A percentile compares a stretch with the other conserved stretches of the same genome.
Evolutionary conservation across 352 stramenopile species (phyloP).

Genomic region (Plasmopara muralis): DNA sequence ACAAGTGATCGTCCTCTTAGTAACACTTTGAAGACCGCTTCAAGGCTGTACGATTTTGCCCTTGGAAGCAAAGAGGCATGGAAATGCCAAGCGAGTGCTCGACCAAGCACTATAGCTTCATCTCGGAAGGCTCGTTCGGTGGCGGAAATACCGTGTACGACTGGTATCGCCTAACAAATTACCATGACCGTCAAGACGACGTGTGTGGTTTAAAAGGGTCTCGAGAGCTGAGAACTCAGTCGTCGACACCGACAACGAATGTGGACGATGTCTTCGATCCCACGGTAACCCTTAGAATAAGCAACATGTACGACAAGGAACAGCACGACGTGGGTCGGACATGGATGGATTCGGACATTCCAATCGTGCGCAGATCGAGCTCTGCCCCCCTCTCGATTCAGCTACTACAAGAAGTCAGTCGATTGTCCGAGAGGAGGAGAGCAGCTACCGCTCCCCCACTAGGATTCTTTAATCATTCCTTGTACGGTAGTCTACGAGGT

Average conservation of each 20-base stretch:
- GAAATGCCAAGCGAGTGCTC: slow-evolving; percentile 25
- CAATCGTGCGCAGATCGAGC: slow-evolving; percentile 47
- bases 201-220: slow-evolving; percentile 18
- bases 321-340: slow-evolving; percentile 53
- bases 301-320: slow-evolving; percentile 5
- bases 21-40: not conserved
- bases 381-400: slow-evolving; percentile 60
- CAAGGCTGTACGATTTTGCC: not conserved
- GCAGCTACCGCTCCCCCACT: slow-evolving; percentile 39
- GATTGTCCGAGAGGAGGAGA: slow-evolving; percentile 31
- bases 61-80: not conserved
- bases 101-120: slow-evolving; percentile 73
- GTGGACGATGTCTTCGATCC: slow-evolving; percentile 15
- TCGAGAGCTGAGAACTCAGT: slow-evolving; percentile 19
- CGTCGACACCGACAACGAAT: slow-evolving; percentile 24
- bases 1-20: not conserved
- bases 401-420: slow-evolving; percentile 47
- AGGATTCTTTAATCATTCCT: slow-evolving; percentile 65
- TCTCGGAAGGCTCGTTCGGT: slow-evolving; percentile 71
- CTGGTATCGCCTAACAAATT: slow-evolving; percentile 26
- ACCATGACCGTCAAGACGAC: slow-evolving; percentile 18
- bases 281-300: slow-evolving; percentile 10
- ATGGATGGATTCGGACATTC: slow-evolving; percentile 41
- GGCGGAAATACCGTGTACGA: slow-evolving; percentile 31
- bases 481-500: slow-evolving; percentile 61